Evolutionary conservation across 495 filamentous ascomycete species (phyloP), one percentile per base, ranked within the genome.

Genomic region (Aspergillus conjunctus): DNA sequence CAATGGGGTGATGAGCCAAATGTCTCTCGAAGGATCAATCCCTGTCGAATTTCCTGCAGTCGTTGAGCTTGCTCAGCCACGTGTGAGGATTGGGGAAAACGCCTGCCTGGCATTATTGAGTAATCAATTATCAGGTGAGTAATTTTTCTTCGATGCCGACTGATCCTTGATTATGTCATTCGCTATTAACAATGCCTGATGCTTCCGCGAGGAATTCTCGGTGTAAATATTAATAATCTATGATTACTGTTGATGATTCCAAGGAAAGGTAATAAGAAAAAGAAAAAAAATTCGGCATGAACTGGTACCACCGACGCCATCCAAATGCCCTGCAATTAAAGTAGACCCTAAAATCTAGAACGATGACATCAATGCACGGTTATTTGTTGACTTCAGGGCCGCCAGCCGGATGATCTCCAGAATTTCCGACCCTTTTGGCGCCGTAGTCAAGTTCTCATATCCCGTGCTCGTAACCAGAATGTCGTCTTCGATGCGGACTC

Each of bases 401-500:
- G 52, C 54, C 51, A 61, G 41, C 53, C 76, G 73, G 67, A 91
- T 85, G 59, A 87, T 82, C 59, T 82, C 78, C 68, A 90, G 73
- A 78, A 87, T 86, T 54, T 79, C 88, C 44, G 88, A 79, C 0
- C 88, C 90, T 73, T 92, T 95, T 0, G 91, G 91, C 46, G 90
- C 91, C 7, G 82, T 87, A 1, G 92, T 96, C 66, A 97, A 72
- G 65, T 93, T 93, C 73, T 95, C 89, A 66, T 87, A 87, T 22
- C 91, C 91, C 34, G 81, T 79, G 26, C 81, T 78, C 3, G 91
- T 96, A 14, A 96, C 86, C 11, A 96, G 78, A 51, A 97, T 88
- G 71, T 92, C 89, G 73, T 97, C 93, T 77, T 98, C 93, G 62
- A 98, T 93, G 37, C 93, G 83, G 31, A 94, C 92, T 14, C 93